Evolutionary conservation across 768 basidiomycete genomes (phyloP).

Genomic region (Lactarius deliciosus): DNA sequence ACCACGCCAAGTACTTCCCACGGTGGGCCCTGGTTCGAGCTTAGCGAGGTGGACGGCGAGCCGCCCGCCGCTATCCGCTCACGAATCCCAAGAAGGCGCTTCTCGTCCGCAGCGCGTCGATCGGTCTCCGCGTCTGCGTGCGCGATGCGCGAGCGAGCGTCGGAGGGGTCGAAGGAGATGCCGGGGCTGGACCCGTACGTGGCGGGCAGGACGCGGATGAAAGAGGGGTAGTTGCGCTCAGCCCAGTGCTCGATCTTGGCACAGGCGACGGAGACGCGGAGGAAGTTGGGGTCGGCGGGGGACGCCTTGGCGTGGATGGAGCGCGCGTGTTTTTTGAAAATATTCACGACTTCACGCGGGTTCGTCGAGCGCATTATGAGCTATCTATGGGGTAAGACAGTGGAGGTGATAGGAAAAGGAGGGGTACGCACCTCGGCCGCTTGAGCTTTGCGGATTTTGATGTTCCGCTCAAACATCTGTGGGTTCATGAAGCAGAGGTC

Average conservation of each 20-base stretch:
- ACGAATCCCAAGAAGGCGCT: constrained; percentile 33
- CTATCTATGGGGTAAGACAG: constrained; percentile 40
- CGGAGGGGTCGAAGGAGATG: constrained; percentile 45
- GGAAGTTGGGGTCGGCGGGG: constrained; percentile 83
- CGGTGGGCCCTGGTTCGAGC: constrained; percentile 31
- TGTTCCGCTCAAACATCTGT: constrained; percentile 77
- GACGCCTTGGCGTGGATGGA: constrained; percentile 78
- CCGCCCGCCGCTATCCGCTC: constrained; percentile 11
- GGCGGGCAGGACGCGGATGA: constrained; percentile 48
- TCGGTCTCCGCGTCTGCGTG: constrained; percentile 44
- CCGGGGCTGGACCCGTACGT: constrained; percentile 11
- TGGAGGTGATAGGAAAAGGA: background rate
- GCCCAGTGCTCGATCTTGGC: constrained; percentile 90
- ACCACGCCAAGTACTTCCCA: constrained; percentile 30
- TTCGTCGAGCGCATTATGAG: constrained; percentile 92
- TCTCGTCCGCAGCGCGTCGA: constrained; percentile 40
- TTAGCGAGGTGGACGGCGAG: background rate
- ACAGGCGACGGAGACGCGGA: constrained; percentile 79
- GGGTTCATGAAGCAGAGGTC: constrained; percentile 93
- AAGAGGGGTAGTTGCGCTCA: constrained; percentile 92
- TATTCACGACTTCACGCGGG: constrained; percentile 83
- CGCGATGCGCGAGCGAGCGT: constrained; percentile 57
- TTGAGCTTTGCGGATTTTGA: constrained; percentile 93
- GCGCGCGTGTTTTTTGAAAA: constrained; percentile 81
- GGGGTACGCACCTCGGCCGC: constrained; percentile 67